phyloP scores from a whole-genome alignment of 441 rosid genomes.

The Theobroma grandiflorum region DNA sequence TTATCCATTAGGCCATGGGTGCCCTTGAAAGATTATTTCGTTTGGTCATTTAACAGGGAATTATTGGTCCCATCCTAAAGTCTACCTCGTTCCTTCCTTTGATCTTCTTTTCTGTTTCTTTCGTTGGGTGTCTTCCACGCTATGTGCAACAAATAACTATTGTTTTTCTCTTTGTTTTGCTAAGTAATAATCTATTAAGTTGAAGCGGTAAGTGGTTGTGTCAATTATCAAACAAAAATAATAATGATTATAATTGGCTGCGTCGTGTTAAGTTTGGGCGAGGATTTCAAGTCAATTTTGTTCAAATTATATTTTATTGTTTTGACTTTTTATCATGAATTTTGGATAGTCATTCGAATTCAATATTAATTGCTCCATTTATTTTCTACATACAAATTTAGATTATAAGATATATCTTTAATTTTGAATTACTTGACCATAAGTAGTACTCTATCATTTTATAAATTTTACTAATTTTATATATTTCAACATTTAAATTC shows the following conservation, averaged over 20 bases:
- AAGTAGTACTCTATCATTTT: no score
- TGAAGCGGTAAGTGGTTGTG: neutral
- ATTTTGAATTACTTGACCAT: no score
- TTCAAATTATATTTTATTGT: no score
- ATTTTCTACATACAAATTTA: no score
- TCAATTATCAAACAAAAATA: neutral
- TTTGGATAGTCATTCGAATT: no score
- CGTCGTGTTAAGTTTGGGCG: neutral
- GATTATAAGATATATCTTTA: no score
- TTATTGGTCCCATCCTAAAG: neutral
- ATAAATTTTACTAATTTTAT: no score
- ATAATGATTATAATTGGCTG: neutral
- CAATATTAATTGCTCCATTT: no score
- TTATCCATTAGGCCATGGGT: slow-evolving; percentile 45
- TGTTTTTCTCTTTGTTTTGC: neutral
- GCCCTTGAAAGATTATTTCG: neutral
- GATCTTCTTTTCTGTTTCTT: neutral
- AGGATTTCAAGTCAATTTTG: neutral
- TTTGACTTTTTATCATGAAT: no score
- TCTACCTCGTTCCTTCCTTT: neutral
- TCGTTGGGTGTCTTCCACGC: neutral
- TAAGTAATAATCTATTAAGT: neutral
- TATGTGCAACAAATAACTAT: neutral
- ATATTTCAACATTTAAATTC: no score
- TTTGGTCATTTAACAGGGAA: neutral